Evolutionary conservation across 2,329 filamentous ascomycete genomes (phyloP).

Genomic region (Neonectria ditissima): DNA sequence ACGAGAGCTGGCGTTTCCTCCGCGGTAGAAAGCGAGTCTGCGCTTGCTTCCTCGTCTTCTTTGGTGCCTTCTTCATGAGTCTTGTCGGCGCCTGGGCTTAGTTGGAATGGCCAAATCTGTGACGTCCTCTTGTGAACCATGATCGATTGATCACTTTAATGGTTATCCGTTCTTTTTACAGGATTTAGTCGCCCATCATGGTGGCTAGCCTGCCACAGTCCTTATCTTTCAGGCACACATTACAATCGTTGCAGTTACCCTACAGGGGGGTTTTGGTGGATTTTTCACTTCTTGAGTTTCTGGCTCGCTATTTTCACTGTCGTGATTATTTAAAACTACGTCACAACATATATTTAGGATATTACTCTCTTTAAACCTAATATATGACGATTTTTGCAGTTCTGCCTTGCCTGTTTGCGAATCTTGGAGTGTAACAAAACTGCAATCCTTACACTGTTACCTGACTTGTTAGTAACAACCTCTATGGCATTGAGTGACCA

Average conservation of each 20-base stretch:
- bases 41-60: constrained; percentile 68
- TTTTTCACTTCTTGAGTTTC: neutral
- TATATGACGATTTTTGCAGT: neutral
- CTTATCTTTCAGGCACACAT: neutral
- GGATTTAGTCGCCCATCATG: neutral
- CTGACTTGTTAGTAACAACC: too few species aligned
- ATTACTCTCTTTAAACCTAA: neutral
- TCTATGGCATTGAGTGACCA: too few species aligned
- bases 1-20: constrained; percentile 70
- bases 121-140: neutral
- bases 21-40: constrained; percentile 64
- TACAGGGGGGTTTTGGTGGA: neutral
- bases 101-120: constrained; percentile 10
- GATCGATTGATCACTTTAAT: neutral
- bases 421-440: too few species aligned
- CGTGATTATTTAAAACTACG: neutral
- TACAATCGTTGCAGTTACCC: neutral
- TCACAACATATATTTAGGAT: neutral
- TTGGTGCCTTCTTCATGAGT: constrained; percentile 72
- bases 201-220: neutral
- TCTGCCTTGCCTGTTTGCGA: too few species aligned
- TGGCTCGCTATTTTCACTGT: neutral
- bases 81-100: constrained; percentile 73
- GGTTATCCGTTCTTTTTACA: neutral
- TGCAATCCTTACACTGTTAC: too few species aligned